Base-by-base conservation (phyloP, 768 basidiomycete genomes). In the Psilocybe cubensis region DNA sequence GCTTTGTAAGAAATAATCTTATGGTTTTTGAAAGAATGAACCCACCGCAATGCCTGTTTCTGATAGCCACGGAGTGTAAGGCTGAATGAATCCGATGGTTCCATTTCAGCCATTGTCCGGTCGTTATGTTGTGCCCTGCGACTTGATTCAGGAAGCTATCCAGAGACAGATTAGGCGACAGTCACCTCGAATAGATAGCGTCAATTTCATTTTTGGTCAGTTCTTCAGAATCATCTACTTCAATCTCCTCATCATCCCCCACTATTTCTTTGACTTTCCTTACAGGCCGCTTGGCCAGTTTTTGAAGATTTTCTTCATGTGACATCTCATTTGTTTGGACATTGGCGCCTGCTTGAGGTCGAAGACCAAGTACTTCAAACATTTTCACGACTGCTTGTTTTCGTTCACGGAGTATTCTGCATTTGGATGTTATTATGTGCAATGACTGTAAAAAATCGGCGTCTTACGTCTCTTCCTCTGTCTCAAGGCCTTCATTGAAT, bases 41-140 rank as follows among this genome's bases (percentile, higher is more conserved):
- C 11, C 45, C 52, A 92, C 88, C 76, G 77, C 44, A 98, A 75
- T 0, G 95, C 96, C 72, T 98, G 96, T 67, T 94, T 96, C 68
- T 98, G 96, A 72, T 98, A 98, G 33, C 86, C 86, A 44, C 93
- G 83, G 24, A 96, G 73, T 2, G 79, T 86, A 31, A 96, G 74
- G 0, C 82, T 79, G 69, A 98, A 98, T 0, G 89, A 84, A 1
- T 84, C 77, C 0, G 86, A 76, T 5, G 95, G 92, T 28, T 95
- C 87, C 86, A 92, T 94, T 70, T 88, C 89, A 18, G 78, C 82
- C 78, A 98, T 83, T 12, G 75, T 74, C 23, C 74, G 81, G 67
- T 97, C 96, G 58, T 93, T 83, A 64, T 81, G 82, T 68, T 95
- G 94, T 1, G 96, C 96, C 67, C 95, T 96, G 45, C 11, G 67